Conservation (phyloP, 2,329 filamentous ascomycete species). For the Colletotrichum sp. region DNA sequence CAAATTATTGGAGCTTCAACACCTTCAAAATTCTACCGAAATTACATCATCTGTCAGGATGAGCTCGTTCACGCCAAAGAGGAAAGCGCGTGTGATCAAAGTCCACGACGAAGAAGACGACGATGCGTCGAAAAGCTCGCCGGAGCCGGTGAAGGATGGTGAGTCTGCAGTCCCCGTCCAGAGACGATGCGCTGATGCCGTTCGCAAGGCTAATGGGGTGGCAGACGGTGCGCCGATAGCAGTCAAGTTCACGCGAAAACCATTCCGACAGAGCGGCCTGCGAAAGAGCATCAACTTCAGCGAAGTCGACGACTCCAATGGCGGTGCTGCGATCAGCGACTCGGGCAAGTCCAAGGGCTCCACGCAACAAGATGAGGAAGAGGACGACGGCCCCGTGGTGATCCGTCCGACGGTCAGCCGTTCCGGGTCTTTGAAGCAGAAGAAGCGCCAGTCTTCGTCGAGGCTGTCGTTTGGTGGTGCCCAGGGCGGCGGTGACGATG, state of each 20-base stretch:
- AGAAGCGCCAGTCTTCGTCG: slow-evolving; percentile 70
- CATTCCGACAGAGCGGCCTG: slow-evolving; percentile 62
- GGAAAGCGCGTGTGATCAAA: slow-evolving; percentile 80
- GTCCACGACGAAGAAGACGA: slow-evolving; percentile 69
- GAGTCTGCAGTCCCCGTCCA: slow-evolving; percentile 29
- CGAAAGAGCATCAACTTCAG: slow-evolving; percentile 59
- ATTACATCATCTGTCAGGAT: slow-evolving; percentile 37
- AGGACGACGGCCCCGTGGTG: slow-evolving; percentile 52
- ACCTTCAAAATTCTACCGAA: not conserved
- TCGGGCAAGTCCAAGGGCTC: slow-evolving; percentile 20
- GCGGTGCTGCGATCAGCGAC: not conserved
- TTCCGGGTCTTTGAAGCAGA: slow-evolving; percentile 60
- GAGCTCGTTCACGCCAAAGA: slow-evolving; percentile 61
- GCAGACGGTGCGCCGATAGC: slow-evolving; percentile 5
- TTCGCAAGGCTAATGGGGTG: slow-evolving; percentile 21
- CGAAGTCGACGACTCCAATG: slow-evolving; percentile 32
- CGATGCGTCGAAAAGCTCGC: slow-evolving; percentile 15
- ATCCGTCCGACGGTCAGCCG: slow-evolving; percentile 53
- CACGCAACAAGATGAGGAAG: slow-evolving; percentile 41
- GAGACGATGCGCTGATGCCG: slow-evolving; percentile 29
- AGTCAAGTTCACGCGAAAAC: slow-evolving; percentile 46
- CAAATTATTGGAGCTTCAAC: not conserved
- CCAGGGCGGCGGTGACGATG: slow-evolving; percentile 54
- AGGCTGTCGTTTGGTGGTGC: slow-evolving; percentile 75
- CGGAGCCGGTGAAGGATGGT: slow-evolving; percentile 39